These are phyloP conservation scores for Cytospora chrysosperma DNA, from an alignment of 2,329 filamentous ascomycete species.

Conservation along the genomic window DNA sequence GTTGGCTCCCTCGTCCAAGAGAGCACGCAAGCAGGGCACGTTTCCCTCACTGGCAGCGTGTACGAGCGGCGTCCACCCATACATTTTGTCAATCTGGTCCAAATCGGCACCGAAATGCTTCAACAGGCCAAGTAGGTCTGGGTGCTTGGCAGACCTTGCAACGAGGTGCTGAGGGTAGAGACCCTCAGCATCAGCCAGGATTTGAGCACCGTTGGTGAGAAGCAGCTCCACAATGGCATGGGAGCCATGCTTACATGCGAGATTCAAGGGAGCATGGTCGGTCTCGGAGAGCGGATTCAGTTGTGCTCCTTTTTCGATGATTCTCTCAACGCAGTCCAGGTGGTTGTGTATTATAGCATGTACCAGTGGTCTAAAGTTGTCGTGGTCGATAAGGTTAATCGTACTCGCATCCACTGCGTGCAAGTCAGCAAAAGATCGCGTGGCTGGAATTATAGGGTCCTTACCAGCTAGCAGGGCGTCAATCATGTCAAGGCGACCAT, in stretches of 20 bases:
- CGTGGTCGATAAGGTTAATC: slow-evolving; percentile 86
- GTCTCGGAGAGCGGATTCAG: slow-evolving; percentile 83
- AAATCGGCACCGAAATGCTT: slow-evolving; percentile 86
- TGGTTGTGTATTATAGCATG: slow-evolving; percentile 91
- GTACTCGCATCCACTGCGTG: slow-evolving; percentile 57
- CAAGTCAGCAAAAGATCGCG: slow-evolving; percentile 19
- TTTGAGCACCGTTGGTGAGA: slow-evolving; percentile 73
- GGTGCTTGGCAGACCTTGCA: slow-evolving; percentile 80
- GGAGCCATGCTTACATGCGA: slow-evolving; percentile 92
- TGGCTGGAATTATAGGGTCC: slow-evolving; percentile 16
- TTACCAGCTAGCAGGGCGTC: slow-evolving; percentile 67
- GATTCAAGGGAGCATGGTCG: slow-evolving; percentile 90
- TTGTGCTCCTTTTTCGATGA: slow-evolving; percentile 76
- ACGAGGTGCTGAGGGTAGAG: slow-evolving; percentile 97
- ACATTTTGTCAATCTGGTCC: slow-evolving; percentile 90
- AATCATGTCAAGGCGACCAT: slow-evolving; percentile 83
- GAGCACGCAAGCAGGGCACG: slow-evolving; percentile 77
- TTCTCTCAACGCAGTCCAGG: slow-evolving; percentile 72
- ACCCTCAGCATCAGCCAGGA: slow-evolving; percentile 94
- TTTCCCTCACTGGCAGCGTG: slow-evolving; percentile 97
- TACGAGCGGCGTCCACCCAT: slow-evolving; percentile 95
- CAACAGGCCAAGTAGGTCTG: slow-evolving; percentile 75
- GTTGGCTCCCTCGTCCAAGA: slow-evolving; percentile 77
- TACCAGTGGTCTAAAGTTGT: slow-evolving; percentile 95
- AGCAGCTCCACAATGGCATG: slow-evolving; percentile 81